Conservation (phyloP, 768 basidiomycete genomes). For the Macrocybe gigantea region DNA sequence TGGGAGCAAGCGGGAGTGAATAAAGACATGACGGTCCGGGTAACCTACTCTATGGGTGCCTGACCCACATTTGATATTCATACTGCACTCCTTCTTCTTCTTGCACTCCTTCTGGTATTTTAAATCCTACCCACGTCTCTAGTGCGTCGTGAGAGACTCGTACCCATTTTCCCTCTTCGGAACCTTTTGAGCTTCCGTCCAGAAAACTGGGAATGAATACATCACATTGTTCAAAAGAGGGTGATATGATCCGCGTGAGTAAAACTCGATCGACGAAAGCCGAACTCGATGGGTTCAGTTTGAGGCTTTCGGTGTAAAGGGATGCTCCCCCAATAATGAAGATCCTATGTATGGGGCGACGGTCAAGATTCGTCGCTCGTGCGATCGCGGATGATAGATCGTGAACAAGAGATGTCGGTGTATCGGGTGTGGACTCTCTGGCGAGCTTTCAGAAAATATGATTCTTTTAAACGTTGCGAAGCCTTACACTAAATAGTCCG, state of each 20-base stretch:
- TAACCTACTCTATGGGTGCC: conserved; percentile 18
- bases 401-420: conserved; percentile 26
- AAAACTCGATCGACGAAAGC: conserved; percentile 74
- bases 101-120: conserved; percentile 69
- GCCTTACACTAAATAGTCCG: conserved; percentile 57
- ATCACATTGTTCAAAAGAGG: conserved; percentile 79
- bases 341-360: conserved; percentile 44
- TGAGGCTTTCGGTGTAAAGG: conserved; percentile 69
- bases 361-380: conserved; percentile 19
- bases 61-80: conserved; percentile 95
- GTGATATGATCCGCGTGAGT: conserved; percentile 75
- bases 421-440: conserved; percentile 10
- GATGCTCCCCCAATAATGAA: conserved; percentile 95
- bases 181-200: conserved; percentile 27
- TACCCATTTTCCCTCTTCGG: conserved; percentile 40
- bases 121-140: conserved; percentile 73
- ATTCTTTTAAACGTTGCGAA: background rate
- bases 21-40: background rate
- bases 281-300: conserved; percentile 23
- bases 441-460: no score
- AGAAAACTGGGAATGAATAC: conserved; percentile 78
- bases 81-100: conserved; percentile 82
- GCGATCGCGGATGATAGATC: conserved; percentile 38
- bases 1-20: background rate
- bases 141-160: conserved; percentile 58